A percentile compares a stretch with the other conserved stretches of the same genome.
Evolutionary conservation across 1,139 yeast genomes (phyloP).

Genomic region (Nakaseomyces nivariensis): DNA sequence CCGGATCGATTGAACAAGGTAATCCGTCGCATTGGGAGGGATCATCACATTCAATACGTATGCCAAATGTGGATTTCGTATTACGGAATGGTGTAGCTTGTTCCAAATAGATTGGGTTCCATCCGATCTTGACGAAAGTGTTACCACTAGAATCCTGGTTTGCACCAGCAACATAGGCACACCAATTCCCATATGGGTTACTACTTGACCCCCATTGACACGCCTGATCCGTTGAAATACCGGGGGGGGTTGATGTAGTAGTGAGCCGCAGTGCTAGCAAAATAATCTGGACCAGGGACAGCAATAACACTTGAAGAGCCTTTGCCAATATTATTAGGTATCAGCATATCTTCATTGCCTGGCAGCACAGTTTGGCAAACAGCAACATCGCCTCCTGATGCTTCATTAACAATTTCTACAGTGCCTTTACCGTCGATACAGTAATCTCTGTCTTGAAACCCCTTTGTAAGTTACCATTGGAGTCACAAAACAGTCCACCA

Average conservation of each 20-base stretch:
- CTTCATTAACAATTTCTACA: constrained; percentile 48
- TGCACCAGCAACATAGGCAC: constrained; percentile 89
- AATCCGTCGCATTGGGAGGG: constrained; percentile 61
- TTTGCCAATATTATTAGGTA: constrained; percentile 57
- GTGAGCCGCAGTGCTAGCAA: constrained; percentile 76
- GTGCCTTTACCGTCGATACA: constrained; percentile 75
- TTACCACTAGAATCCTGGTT: constrained; percentile 59
- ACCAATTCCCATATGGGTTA: constrained; percentile 76
- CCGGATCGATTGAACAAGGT: constrained; percentile 72
- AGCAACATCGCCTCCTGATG: constrained; percentile 47
- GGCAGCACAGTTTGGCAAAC: constrained; percentile 91
- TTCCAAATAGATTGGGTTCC: constrained; percentile 81
- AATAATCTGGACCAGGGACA: constrained; percentile 71
- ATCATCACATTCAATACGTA: constrained; percentile 63
- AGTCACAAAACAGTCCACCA: constrained; percentile 74
- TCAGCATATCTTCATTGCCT: constrained; percentile 88
- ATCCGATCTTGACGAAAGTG: constrained; percentile 75
- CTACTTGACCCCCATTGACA: constrained; percentile 74
- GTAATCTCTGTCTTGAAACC: constrained; percentile 47
- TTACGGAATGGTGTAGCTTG: constrained; percentile 42
- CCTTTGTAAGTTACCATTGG: constrained; percentile 56
- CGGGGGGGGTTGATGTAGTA: constrained; percentile 78
- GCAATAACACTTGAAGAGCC: constrained; percentile 48
- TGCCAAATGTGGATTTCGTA: constrained; percentile 55
- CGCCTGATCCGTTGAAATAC: constrained; percentile 63